Conservation (phyloP, 257 asterid species). For the Rauvolfia tetraphylla region DNA sequence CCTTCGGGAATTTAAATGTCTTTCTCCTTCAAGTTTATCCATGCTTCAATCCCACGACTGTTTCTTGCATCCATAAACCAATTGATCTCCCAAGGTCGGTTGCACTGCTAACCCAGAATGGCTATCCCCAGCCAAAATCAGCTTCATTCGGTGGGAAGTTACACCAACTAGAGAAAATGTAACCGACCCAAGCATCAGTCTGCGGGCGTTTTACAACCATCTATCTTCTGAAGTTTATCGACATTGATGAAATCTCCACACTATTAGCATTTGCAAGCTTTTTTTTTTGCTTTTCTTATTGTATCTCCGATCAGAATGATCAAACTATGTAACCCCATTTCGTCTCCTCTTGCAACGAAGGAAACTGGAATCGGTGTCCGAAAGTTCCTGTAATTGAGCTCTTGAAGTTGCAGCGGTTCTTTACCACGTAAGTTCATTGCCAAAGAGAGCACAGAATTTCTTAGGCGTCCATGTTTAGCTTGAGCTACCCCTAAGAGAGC, state of each 20-base stretch:
- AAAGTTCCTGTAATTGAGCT: conserved; percentile 15
- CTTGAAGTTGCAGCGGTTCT: background rate
- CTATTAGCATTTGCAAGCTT: conserved; percentile 7
- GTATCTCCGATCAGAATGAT: background rate
- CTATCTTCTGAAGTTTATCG: background rate
- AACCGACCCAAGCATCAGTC: background rate
- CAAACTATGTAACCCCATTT: conserved; percentile 6
- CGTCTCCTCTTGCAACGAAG: background rate
- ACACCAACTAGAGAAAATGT: conserved; percentile 14
- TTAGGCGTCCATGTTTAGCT: conserved; percentile 7
- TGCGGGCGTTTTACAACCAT: background rate
- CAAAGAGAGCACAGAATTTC: background rate
- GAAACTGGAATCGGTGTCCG: background rate
- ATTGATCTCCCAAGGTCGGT: background rate
- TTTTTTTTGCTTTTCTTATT: background rate
- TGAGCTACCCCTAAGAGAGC: conserved; percentile 6
- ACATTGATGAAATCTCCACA: conserved; percentile 18
- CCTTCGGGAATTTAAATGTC: conserved; percentile 16
- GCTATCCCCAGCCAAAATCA: conserved; percentile 35
- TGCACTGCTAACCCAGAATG: conserved; percentile 23
- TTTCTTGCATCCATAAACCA: conserved; percentile 13
- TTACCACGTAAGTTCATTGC: conserved; percentile 21
- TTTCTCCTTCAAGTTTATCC: conserved; percentile 18
- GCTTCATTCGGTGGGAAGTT: conserved; percentile 12
- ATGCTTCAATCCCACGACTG: conserved; percentile 23